A percentile compares a stretch with the other conserved stretches of the same genome.
phyloP scores from a whole-genome alignment of 441 rosid genomes.

The Pelargonium cotyledonis region DNA sequence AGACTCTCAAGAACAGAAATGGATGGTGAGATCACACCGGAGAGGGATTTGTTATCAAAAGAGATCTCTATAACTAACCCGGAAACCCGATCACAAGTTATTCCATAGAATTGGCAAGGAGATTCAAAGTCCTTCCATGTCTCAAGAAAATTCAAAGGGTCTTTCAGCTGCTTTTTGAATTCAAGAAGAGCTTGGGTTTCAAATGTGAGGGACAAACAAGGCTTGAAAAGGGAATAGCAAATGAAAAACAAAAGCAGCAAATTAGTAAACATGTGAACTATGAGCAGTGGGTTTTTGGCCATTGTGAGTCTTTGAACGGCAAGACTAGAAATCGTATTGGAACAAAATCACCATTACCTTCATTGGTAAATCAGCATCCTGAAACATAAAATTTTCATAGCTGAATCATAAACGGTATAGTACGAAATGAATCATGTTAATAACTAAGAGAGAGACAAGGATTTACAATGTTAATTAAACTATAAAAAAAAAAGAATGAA shows the following conservation, averaged over 20 bases:
- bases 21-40: slow-evolving; percentile 59
- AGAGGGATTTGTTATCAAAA: slow-evolving; percentile 42
- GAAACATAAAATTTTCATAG: neutral
- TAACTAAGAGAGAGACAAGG: neutral
- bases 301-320: slow-evolving; percentile 14
- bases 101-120: slow-evolving; percentile 54
- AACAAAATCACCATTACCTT: neutral
- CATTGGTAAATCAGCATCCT: neutral
- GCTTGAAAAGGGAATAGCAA: slow-evolving; percentile 29
- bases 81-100: slow-evolving; percentile 41
- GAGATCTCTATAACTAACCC: slow-evolving; percentile 47
- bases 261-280: too few relatives aligned
- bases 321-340: neutral
- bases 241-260: slow-evolving; percentile 14
- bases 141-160: slow-evolving; percentile 43
- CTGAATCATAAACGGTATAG: neutral
- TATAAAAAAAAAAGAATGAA: neutral
- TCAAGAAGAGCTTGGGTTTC: slow-evolving; percentile 57
- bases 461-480: neutral
- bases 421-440: too few relatives aligned
- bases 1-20: slow-evolving; percentile 46
- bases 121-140: slow-evolving; percentile 63
- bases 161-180: slow-evolving; percentile 53
- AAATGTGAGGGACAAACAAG: slow-evolving; percentile 29
- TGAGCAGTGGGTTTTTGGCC: too few relatives aligned